phyloP scores from a whole-genome alignment of 305 asterid species.

The Fraxinus sp. region DNA sequence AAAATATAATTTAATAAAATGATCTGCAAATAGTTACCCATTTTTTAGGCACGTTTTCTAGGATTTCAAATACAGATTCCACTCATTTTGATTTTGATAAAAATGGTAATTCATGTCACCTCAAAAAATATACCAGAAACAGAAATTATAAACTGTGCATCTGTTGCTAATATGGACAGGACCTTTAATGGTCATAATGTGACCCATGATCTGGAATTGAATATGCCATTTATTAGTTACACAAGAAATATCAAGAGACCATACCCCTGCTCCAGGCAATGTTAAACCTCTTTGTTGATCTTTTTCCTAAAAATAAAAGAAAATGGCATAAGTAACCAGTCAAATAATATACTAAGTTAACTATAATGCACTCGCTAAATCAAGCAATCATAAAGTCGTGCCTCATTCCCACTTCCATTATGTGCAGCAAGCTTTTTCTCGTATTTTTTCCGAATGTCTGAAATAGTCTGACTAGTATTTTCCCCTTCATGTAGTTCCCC shows the following conservation, averaged over 20 bases:
- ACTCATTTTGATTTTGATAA: constrained; percentile 10
- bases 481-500: constrained; percentile 65
- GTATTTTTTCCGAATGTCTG: constrained; percentile 91
- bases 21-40: not conserved
- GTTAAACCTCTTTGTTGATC: constrained; percentile 74
- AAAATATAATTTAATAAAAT: not conserved
- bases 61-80: constrained; percentile 5
- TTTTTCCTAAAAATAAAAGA: constrained; percentile 56
- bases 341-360: constrained; percentile 20
- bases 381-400: constrained; percentile 31
- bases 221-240: constrained; percentile 3
- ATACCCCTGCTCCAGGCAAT: constrained; percentile 97
- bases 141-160: not conserved
- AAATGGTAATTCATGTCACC: not conserved
- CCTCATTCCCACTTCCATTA: constrained; percentile 73
- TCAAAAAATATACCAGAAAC: constrained; percentile 14
- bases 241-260: constrained; percentile 19
- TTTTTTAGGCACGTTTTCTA: not conserved
- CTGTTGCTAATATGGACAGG: not conserved
- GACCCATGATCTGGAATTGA: not conserved
- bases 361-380: constrained; percentile 23
- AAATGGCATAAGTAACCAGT: constrained; percentile 27
- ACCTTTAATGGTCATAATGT: not conserved
- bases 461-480: constrained; percentile 58
- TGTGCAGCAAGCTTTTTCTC: constrained; percentile 90